Evolutionary conservation across 225 moss, liverwort and hornwort species (phyloP).

Genomic region (Asterella californica): DNA sequence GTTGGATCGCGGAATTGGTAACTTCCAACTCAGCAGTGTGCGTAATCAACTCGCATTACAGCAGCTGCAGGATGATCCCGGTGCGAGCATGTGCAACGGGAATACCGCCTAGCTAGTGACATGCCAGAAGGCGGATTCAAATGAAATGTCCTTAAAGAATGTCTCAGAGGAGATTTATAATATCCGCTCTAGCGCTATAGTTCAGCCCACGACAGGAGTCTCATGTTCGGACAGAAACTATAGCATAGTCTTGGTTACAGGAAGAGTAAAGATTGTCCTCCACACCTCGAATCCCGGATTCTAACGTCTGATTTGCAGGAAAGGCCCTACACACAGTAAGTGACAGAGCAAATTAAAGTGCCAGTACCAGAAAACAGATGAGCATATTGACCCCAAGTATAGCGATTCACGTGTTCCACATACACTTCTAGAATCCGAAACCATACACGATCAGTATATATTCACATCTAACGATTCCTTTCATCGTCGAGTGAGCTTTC

Average conservation of each 20-base stretch:
- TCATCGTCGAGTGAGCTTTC: background rate
- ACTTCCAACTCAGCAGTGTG: too few relatives aligned
- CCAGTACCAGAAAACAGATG: too few relatives aligned
- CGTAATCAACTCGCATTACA: too few relatives aligned
- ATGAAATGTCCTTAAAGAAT: background rate
- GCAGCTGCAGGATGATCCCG: too few relatives aligned
- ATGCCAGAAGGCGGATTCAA: background rate
- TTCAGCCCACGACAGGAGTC: too few relatives aligned
- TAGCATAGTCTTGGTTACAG: background rate
- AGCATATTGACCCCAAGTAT: background rate
- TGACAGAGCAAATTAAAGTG: too few relatives aligned
- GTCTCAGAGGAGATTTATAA: background rate
- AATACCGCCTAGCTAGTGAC: background rate
- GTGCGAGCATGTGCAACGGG: background rate
- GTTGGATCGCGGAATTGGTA: too few relatives aligned
- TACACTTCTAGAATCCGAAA: background rate
- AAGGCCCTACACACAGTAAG: background rate
- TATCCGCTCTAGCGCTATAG: too few relatives aligned
- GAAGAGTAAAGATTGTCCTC: background rate
- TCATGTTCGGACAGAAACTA: background rate
- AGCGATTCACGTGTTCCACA: conserved; percentile 1
- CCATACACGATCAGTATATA: background rate
- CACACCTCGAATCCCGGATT: background rate
- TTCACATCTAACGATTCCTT: background rate
- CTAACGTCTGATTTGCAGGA: background rate